Percentiles rank a stretch among this genome's conserved stretches.
These are phyloP conservation scores for Xylaria grammica DNA, from an alignment of 495 filamentous ascomycete species.

Conservation along the genomic window DNA sequence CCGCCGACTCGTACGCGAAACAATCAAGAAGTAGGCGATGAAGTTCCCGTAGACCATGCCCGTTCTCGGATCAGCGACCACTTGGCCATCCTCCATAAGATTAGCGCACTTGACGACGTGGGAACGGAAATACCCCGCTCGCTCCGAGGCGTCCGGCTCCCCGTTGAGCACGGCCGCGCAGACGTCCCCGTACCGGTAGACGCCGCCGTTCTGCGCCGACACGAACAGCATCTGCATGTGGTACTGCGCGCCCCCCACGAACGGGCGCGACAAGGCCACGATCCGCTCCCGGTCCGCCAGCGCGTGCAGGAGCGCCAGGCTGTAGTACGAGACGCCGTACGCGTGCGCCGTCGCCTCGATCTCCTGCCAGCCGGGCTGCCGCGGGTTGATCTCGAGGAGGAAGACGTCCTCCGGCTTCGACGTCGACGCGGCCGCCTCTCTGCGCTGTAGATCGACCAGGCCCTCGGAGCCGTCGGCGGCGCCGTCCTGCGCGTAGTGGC, in stretches of 20 bases:
- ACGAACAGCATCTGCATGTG: background rate
- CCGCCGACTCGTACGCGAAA: background rate
- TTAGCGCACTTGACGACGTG: background rate
- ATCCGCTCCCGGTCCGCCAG: conserved; percentile 35
- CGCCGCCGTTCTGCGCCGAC: background rate
- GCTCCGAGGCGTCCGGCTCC: too few species aligned
- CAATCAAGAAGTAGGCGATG: conserved; percentile 1
- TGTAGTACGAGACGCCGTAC: conserved; percentile 51
- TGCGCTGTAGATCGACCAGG: conserved; percentile 21
- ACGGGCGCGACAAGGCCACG: conserved; percentile 32
- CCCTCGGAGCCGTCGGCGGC: conserved; percentile 26
- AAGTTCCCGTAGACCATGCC: background rate
- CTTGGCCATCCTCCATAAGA: background rate
- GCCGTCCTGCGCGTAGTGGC: background rate
- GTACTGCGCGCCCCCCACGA: conserved; percentile 29
- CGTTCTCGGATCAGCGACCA: background rate
- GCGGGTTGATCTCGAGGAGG: conserved; percentile 49
- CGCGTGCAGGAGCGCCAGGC: conserved; percentile 39
- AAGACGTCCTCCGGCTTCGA: conserved; percentile 28
- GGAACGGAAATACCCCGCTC: too few species aligned
- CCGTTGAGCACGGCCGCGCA: background rate
- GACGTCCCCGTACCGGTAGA: background rate
- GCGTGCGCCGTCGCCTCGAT: conserved; percentile 34
- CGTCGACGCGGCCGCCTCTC: background rate
- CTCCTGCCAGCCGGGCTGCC: conserved; percentile 41